phyloP scores from a whole-genome alignment of 257 asterid genomes.

The Eustoma russellianum region DNA sequence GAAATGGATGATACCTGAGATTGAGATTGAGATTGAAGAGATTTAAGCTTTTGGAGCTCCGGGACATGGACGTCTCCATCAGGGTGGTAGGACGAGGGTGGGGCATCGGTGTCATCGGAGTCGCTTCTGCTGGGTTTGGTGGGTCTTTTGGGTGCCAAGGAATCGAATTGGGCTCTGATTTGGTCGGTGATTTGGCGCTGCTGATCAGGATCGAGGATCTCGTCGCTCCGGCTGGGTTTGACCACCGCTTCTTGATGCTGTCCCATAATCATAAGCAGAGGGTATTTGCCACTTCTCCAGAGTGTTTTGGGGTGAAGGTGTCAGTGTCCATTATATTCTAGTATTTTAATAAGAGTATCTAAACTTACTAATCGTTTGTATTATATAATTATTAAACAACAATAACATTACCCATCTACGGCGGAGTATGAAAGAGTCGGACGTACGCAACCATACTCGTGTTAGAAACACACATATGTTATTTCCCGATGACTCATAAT shows the following conservation, averaged over 20 bases:
- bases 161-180: constrained; percentile 30
- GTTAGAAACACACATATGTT: too few species aligned
- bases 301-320: not conserved
- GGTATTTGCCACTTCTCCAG: not conserved
- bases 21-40: constrained; percentile 17
- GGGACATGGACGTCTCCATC: constrained; percentile 18
- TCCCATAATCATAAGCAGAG: constrained; percentile 13
- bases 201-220: constrained; percentile 25
- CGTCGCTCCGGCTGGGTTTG: constrained; percentile 54
- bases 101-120: constrained; percentile 12
- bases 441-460: too few species aligned
- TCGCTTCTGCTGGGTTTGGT: constrained; percentile 40
- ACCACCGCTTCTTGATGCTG: constrained; percentile 15
- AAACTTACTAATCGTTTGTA: too few species aligned
- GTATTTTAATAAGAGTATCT: too few species aligned
- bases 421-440: too few species aligned
- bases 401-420: too few species aligned
- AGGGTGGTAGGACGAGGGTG: not conserved
- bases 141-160: constrained; percentile 30
- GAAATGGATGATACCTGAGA: constrained; percentile 7
- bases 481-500: too few species aligned
- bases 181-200: constrained; percentile 28
- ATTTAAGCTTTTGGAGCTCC: constrained; percentile 27
- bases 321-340: too few species aligned
- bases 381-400: too few species aligned